phyloP scores from a whole-genome alignment of 306 rosid species.

The Pyrus communis region DNA sequence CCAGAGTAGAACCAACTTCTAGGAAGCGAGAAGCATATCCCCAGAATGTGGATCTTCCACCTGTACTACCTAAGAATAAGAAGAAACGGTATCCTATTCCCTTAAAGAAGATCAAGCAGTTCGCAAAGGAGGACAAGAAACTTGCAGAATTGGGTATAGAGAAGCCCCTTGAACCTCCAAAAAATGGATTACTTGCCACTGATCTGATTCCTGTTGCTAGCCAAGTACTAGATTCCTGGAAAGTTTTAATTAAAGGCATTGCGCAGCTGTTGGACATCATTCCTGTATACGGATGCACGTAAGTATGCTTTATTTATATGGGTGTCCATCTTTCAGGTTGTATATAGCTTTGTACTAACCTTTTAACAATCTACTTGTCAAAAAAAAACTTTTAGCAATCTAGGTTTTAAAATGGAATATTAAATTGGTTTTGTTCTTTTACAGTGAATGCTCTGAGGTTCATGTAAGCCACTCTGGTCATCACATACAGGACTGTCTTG shows the following conservation, averaged over 20 bases:
- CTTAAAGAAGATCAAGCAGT: constrained; percentile 57
- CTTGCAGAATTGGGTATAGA: constrained; percentile 80
- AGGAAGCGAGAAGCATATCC: constrained; percentile 32
- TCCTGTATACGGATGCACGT: constrained; percentile 91
- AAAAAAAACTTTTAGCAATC: neutral
- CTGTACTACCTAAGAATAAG: constrained; percentile 56
- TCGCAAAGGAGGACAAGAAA: constrained; percentile 49
- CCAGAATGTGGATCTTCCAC: constrained; percentile 83
- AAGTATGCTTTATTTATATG: neutral
- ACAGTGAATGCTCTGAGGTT: constrained; percentile 93
- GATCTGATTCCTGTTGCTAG: constrained; percentile 76
- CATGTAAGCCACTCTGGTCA: constrained; percentile 70
- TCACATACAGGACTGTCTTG: constrained; percentile 59
- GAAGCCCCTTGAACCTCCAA: constrained; percentile 76
- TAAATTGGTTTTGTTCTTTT: constrained; percentile 22
- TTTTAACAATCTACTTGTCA: too few species aligned
- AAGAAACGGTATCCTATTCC: constrained; percentile 92
- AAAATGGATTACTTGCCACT: constrained; percentile 78
- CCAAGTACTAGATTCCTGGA: constrained; percentile 81
- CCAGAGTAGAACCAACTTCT: constrained; percentile 24
- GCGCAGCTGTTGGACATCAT: constrained; percentile 65
- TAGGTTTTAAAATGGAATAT: neutral
- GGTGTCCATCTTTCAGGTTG: neutral
- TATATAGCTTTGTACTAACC: neutral
- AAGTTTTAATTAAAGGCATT: constrained; percentile 71